Evolutionary conservation across 768 basidiomycete genomes (phyloP).

Genomic region (Podaxis pistillaris): DNA sequence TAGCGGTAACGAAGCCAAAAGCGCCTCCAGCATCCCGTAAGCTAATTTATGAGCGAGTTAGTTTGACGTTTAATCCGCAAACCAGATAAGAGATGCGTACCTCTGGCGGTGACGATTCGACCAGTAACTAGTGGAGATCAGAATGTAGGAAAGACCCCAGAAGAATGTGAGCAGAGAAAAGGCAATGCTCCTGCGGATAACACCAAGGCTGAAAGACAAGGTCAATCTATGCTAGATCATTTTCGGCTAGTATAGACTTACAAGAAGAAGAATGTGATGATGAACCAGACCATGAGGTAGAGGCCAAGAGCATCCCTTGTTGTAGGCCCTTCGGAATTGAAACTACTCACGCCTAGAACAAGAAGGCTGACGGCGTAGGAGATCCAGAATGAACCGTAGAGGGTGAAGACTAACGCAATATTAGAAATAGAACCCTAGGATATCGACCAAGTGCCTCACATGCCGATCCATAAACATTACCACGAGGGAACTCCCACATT

Average conservation of each 20-base stretch:
- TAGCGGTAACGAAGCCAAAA: conserved; percentile 14
- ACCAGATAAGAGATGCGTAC: background rate
- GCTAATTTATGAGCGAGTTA: background rate
- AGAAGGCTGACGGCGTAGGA: conserved; percentile 54
- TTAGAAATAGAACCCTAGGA: conserved; percentile 2
- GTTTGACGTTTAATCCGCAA: background rate
- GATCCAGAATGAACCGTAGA: conserved; percentile 65
- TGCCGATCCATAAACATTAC: conserved; percentile 52
- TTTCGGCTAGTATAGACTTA: conserved; percentile 26
- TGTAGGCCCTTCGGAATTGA: conserved; percentile 33
- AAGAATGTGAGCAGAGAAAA: conserved; percentile 50
- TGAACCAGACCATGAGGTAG: conserved; percentile 54
- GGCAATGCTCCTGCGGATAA: conserved; percentile 48
- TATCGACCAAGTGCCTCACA: conserved; percentile 29
- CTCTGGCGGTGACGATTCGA: conserved; percentile 1
- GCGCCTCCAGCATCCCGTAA: conserved; percentile 14
- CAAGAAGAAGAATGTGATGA: conserved; percentile 51
- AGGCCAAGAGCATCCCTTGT: conserved; percentile 50
- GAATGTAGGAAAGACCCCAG: conserved; percentile 51
- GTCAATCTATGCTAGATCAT: background rate
- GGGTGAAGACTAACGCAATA: conserved; percentile 46
- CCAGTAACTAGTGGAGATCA: conserved; percentile 42
- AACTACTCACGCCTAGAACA: conserved; percentile 41
- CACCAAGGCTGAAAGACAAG: conserved; percentile 37
- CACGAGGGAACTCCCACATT: conserved; percentile 56